Percentiles rank a stretch among this genome's conserved stretches.
Evolutionary conservation across 176 grass and related monocot genomes (phyloP).

Genomic region (Tillandsia fasciculata): DNA sequence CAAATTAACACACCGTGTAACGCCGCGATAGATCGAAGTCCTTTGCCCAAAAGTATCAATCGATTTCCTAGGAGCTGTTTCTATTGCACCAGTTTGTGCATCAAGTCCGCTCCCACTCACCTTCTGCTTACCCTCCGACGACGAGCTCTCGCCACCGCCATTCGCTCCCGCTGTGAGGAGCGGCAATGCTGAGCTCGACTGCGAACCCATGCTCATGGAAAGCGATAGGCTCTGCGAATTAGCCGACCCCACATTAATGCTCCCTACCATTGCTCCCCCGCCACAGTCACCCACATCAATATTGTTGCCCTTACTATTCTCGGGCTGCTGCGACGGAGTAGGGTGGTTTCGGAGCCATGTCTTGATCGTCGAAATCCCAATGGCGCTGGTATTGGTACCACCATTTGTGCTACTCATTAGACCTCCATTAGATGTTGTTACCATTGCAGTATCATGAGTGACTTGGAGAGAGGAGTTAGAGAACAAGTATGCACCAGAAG

Average conservation of each 20-base stretch:
- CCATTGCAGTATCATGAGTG: conserved; percentile 37
- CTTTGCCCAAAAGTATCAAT: conserved; percentile 91
- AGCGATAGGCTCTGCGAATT: conserved; percentile 58
- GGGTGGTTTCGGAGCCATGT: conserved; percentile 83
- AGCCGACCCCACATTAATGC: background rate
- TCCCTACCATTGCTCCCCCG: background rate
- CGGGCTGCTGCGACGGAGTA: conserved; percentile 16
- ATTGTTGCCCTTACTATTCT: background rate
- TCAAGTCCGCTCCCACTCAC: conserved; percentile 35
- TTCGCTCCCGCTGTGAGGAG: conserved; percentile 10
- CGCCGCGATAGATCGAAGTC: conserved; percentile 90
- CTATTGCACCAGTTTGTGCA: conserved; percentile 22
- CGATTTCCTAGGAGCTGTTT: conserved; percentile 39
- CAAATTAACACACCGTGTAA: conserved; percentile 50
- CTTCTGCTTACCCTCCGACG: conserved; percentile 51
- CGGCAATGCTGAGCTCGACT: conserved; percentile 16
- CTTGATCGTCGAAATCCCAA: conserved; percentile 88
- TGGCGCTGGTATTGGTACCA: conserved; percentile 43
- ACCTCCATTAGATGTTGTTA: conserved; percentile 11
- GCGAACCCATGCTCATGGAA: conserved; percentile 77
- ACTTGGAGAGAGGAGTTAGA: conserved; percentile 43
- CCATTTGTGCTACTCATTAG: conserved; percentile 6
- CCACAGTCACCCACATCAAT: background rate
- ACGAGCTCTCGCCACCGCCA: conserved; percentile 44
- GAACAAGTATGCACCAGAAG: conserved; percentile 36